These are phyloP conservation scores for Fusarium equiseti DNA, from an alignment of 2,329 filamentous ascomycete genomes.

Conservation along the genomic window DNA sequence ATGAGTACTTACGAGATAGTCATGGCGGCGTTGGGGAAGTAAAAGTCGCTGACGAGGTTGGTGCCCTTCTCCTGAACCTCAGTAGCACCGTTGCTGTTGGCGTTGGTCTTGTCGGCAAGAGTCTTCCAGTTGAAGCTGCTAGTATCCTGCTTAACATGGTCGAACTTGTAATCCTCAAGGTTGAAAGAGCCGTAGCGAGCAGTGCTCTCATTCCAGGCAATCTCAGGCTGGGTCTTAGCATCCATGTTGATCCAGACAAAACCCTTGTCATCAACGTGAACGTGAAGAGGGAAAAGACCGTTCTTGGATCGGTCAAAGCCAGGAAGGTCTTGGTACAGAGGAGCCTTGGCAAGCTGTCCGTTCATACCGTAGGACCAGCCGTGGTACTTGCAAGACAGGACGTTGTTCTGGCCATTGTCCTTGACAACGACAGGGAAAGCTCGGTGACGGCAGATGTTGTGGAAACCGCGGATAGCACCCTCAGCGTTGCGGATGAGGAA, in stretches of 20 bases:
- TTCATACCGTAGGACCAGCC: constrained; percentile 71
- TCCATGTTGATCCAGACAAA: constrained; percentile 72
- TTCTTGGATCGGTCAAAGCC: constrained; percentile 68
- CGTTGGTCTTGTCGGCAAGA: constrained; percentile 52
- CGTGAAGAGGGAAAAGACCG: constrained; percentile 65
- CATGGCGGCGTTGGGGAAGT: constrained; percentile 41
- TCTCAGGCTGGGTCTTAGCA: constrained; percentile 56
- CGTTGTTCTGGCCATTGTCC: constrained; percentile 61
- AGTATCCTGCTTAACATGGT: constrained; percentile 67
- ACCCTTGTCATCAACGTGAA: constrained; percentile 64
- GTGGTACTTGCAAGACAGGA: constrained; percentile 72
- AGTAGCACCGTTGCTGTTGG: constrained; percentile 22
- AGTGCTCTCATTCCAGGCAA: constrained; percentile 62
- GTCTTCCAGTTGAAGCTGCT: constrained; percentile 71
- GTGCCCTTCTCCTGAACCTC: constrained; percentile 22
- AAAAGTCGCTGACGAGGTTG: constrained; percentile 32
- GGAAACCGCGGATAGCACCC: constrained; percentile 69
- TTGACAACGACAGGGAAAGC: constrained; percentile 68
- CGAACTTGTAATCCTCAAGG: constrained; percentile 66
- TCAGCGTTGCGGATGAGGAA: constrained; percentile 65
- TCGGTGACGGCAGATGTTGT: constrained; percentile 72
- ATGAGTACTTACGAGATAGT: constrained; percentile 55
- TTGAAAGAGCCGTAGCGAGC: constrained; percentile 58
- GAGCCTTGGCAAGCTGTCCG: constrained; percentile 71
- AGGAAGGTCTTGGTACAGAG: constrained; percentile 66